phyloP scores from a whole-genome alignment of 2,329 filamentous ascomycete species.

The Tricladium varicosporioides region DNA sequence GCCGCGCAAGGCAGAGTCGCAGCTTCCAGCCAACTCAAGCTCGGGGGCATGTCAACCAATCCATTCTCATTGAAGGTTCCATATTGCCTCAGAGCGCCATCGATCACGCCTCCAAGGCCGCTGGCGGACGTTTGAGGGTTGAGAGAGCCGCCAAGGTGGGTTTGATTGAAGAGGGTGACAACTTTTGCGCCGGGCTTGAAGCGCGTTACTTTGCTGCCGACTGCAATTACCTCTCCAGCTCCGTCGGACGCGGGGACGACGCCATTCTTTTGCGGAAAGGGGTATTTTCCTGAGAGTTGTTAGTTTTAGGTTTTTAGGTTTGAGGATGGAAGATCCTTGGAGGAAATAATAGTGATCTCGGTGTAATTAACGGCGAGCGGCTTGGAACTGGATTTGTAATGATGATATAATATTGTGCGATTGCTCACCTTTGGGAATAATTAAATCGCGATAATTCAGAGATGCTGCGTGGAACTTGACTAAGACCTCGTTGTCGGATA shows the following conservation, averaged over 20 bases:
- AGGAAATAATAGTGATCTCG: too few relatives aligned
- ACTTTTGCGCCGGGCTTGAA: constrained; percentile 57
- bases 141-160: constrained; percentile 34
- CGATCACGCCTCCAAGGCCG: constrained; percentile 55
- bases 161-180: constrained; percentile 57
- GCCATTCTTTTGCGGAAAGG: constrained; percentile 21
- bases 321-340: background rate
- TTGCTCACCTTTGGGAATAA: constrained; percentile 34
- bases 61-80: constrained; percentile 53
- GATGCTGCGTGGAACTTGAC: constrained; percentile 46
- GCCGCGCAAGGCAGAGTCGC: constrained; percentile 51
- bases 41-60: constrained; percentile 56
- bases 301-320: background rate
- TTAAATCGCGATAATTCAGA: constrained; percentile 40
- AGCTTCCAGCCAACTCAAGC: constrained; percentile 45
- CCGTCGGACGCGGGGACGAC: constrained; percentile 40
- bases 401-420: background rate
- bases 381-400: background rate
- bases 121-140: constrained; percentile 33
- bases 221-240: constrained; percentile 45
- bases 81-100: constrained; percentile 48
- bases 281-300: constrained; percentile 25
- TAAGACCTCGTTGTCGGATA: constrained; percentile 53
- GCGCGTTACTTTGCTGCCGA: constrained; percentile 55
- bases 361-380: background rate